Evolutionary conservation across 2,329 filamentous ascomycete genomes (phyloP).

Genomic region (Tolypocladium endophyticum): DNA sequence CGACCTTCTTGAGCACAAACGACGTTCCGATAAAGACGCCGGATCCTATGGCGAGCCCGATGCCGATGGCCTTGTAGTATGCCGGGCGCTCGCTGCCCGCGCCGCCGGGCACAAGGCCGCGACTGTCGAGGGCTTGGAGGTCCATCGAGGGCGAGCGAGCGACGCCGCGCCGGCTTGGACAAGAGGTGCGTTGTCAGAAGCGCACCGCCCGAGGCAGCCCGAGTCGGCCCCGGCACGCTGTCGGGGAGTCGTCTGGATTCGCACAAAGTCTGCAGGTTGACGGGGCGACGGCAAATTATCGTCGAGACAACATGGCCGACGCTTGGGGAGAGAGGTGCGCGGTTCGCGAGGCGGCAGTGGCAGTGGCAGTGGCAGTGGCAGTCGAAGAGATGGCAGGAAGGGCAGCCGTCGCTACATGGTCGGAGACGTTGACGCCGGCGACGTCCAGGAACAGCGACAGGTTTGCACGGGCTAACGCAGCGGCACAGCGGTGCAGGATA

Average conservation of each 20-base stretch:
- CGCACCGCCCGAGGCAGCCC: background rate
- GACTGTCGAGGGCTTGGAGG: background rate
- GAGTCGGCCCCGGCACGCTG: background rate
- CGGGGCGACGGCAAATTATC: background rate
- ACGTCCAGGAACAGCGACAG: background rate
- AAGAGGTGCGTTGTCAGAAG: background rate
- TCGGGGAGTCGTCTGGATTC: background rate
- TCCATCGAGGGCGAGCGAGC: background rate
- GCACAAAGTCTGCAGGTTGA: background rate
- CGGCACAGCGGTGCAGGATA: background rate
- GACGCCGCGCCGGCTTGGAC: background rate
- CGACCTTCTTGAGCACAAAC: constrained; percentile 92
- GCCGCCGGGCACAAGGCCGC: background rate
- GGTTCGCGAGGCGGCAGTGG: background rate
- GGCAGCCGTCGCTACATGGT: background rate
- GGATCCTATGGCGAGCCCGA: constrained; percentile 74
- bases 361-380: background rate
- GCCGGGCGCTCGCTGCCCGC: constrained; percentile 26
- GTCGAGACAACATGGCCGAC: background rate
- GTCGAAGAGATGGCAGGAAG: background rate
- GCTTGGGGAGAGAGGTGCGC: background rate
- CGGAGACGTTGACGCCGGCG: background rate
- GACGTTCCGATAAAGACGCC: constrained; percentile 89
- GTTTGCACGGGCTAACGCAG: background rate
- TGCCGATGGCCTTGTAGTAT: constrained; percentile 75